Percentiles rank a stretch among this genome's conserved stretches.
phyloP scores from a whole-genome alignment of 1,284 basidiomycete genomes.

The Cystobasidiaceae sp. region DNA sequence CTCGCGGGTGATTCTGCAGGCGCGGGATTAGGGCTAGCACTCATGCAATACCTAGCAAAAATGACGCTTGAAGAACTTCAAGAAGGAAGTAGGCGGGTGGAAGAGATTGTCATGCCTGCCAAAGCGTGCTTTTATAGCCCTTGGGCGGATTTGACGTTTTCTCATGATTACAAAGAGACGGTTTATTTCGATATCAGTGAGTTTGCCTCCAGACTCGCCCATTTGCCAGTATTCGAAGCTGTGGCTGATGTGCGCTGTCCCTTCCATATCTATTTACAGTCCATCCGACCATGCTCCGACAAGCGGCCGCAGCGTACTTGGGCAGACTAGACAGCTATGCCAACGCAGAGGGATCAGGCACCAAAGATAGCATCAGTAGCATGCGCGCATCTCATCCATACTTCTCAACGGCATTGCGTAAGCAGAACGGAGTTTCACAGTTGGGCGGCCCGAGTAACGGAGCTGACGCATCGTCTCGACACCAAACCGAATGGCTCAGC shows the following conservation, averaged over 20 bases:
- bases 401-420: not conserved
- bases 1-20: slow-evolving; percentile 40
- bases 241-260: no score
- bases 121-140: slow-evolving; percentile 35
- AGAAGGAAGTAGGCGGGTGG: not conserved
- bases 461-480: no score
- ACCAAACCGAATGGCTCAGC: no score
- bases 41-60: slow-evolving; percentile 36
- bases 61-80: no score
- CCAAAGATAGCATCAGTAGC: not conserved
- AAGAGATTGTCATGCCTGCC: slow-evolving; percentile 32
- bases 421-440: no score
- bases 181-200: slow-evolving; percentile 20
- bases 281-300: slow-evolving; percentile 34
- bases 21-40: slow-evolving; percentile 33
- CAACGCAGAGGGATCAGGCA: not conserved
- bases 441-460: no score
- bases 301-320: slow-evolving; percentile 31
- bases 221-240: no score
- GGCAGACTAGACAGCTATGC: not conserved
- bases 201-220: slow-evolving; percentile 7
- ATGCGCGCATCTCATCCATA: not conserved
- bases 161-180: slow-evolving; percentile 21
- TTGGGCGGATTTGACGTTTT: slow-evolving; percentile 37
- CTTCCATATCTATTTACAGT: slow-evolving; percentile 12